Evolutionary conservation across 139 green algal species (phyloP).

Genomic region (Chlorella sp.): DNA sequence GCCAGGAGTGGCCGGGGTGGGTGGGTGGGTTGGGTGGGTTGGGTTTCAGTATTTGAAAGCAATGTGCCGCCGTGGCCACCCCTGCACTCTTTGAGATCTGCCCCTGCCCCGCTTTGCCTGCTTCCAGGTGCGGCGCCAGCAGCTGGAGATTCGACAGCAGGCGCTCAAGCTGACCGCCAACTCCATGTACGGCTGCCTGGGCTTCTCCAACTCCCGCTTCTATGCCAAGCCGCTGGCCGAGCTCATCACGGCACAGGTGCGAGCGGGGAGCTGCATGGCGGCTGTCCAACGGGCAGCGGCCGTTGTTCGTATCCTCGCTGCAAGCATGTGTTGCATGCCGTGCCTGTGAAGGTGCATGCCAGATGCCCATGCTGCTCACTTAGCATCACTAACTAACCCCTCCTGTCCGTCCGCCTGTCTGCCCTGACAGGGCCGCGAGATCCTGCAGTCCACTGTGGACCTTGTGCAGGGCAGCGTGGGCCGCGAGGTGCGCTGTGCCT

Average conservation of each 20-base stretch:
- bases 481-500: constrained; percentile 56
- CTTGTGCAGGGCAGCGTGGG: constrained; percentile 84
- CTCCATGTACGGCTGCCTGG: constrained; percentile 98
- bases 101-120: neutral
- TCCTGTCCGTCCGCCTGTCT: too few relatives aligned
- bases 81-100: neutral
- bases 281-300: too few relatives aligned
- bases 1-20: too few relatives aligned
- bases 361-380: too few relatives aligned
- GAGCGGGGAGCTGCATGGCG: too few relatives aligned
- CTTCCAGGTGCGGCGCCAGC: constrained; percentile 67
- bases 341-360: too few relatives aligned
- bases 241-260: constrained; percentile 83
- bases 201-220: constrained; percentile 94
- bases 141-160: constrained; percentile 93
- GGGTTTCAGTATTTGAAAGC: too few relatives aligned
- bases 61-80: neutral
- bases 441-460: constrained; percentile 96
- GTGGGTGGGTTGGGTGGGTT: too few relatives aligned
- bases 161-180: constrained; percentile 99
- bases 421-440: constrained; percentile 83
- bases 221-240: constrained; percentile 94
- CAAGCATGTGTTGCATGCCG: too few relatives aligned
- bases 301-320: too few relatives aligned
- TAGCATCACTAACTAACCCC: too few relatives aligned